Evolutionary conservation across 345 rosid species (phyloP), one percentile per base, ranked within the genome.

Genomic region (Eutrema yunnanense): DNA sequence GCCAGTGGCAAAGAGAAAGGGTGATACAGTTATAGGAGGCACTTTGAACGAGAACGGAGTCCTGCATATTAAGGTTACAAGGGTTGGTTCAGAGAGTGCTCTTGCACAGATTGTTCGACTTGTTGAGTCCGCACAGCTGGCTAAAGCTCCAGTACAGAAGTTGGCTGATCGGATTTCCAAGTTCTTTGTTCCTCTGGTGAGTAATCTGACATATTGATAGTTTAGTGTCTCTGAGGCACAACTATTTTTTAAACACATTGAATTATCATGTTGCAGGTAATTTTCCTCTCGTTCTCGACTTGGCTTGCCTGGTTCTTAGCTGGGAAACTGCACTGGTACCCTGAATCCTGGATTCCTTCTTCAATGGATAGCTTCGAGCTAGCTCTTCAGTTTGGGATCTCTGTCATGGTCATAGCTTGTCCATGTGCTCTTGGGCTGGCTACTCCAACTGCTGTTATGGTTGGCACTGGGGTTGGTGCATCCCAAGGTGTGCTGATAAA

Each of bases 361-460:
- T 89, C 97, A 9, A 88, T 94, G 97, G 99, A 94, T 77, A 88
- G 92, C 67, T 94, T 94, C 40, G 82, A 94, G 81, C 90, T 94
- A 29, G 90, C 97, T 38, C 93, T 94, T 46, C 99, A 94, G 76
- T 91, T 94, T n/a, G 99, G 99, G 46, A 94, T 94, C 72, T 89
- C 99, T 16, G 99, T 94, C 27, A 89, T 94, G 96, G 99, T 94
- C 73, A 91, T 94, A 55, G 99, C 99, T 37, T 94, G 99, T 65
- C 99, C 97, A 22, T 94, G 99, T 73, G 97, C 99, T 69, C 84
- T 94, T 9, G 97, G 97, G 8, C 83, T 94, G 9, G 99, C 99
- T n/a, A 94, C 99, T 56, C 97, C 99, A 19, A 94, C 99, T 0
- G 99, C 99, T 69, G 97, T 94, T 59, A 94, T 94, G 99, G 99